Evolutionary conservation across 768 basidiomycete genomes (phyloP), one percentile per base, ranked within the genome.

Genomic region (Naganishia friedmannii): DNA sequence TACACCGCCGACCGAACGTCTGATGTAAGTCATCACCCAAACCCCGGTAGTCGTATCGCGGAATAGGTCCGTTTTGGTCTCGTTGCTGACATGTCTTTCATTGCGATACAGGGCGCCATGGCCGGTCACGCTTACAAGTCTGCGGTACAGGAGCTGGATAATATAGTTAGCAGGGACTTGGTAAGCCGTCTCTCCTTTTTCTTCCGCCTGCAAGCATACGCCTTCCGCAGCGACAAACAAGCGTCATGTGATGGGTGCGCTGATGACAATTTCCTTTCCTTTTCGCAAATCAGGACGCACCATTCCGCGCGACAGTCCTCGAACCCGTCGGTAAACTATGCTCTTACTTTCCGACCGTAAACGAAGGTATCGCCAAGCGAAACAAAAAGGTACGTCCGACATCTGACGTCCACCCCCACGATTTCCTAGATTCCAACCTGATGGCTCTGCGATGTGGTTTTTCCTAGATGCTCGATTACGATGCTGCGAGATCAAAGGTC

Each of bases 321-420:
- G 96, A 98, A 77, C 96, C 96, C 2, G 84, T 97, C 3, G 93
- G 94, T 2, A 96, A 94, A 84, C 92, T 99, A 88, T 92, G 91
- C 78, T 89, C 91, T 0, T 96, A 96, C 81, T 95, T 92, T 55
- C 92, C 93, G 3, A 83, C 91, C 37, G 88, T 97, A 80, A 96
- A 96, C 78, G 92, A 94, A 70, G 91, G 94, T 68, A 92, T 99
- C 72, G 71, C 86, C 65, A 99, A 99, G 82, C 87, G 96, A 66
- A 91, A 95, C 83, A 95, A 99, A 85, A 99, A 98, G 87, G 94
- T 92, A 51, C 6, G 77, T 51, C 53, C n/a, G n/a, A n/a, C n/a
- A n/a, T n/a, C n/a, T n/a, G n/a, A n/a, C n/a, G n/a, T 45, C 42
- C 42, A 17, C 42, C 42, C 2, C 15, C 42, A 15, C 42, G n/a